Evolutionary conservation across 2,329 filamentous ascomycete genomes (phyloP).

Genomic region (Paracoccidioides brasiliensis): DNA sequence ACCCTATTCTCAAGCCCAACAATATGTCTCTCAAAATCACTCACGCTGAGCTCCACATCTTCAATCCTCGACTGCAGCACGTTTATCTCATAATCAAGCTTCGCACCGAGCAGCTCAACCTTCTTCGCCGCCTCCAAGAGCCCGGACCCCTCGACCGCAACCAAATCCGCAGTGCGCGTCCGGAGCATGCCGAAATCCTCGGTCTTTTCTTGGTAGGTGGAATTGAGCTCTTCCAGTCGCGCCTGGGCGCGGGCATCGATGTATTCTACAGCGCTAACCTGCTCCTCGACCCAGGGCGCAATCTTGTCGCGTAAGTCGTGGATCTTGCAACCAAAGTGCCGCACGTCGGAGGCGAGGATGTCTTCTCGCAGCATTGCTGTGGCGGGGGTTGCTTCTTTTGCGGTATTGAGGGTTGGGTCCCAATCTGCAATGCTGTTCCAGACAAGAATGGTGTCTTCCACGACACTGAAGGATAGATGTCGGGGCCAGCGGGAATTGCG

Average conservation of each 20-base stretch:
- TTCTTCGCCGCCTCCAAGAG: slow-evolving; percentile 63
- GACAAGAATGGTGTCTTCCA: slow-evolving; percentile 32
- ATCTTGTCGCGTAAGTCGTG: slow-evolving; percentile 24
- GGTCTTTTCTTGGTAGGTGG: slow-evolving; percentile 55
- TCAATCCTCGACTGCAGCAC: slow-evolving; percentile 66
- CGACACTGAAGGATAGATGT: slow-evolving; percentile 36
- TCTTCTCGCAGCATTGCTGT: slow-evolving; percentile 29
- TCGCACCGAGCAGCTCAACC: slow-evolving; percentile 66
- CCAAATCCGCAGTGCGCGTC: slow-evolving; percentile 52
- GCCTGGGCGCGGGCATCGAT: slow-evolving; percentile 50
- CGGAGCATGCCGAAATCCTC: slow-evolving; percentile 57
- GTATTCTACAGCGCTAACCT: slow-evolving; percentile 36
- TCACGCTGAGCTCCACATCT: slow-evolving; percentile 74
- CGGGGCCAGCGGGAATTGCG: slow-evolving; percentile 25
- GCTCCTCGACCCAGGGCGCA: slow-evolving; percentile 31
- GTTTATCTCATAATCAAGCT: slow-evolving; percentile 83
- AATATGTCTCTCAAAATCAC: slow-evolving; percentile 67
- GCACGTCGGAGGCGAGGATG: slow-evolving; percentile 24
- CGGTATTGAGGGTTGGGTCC: slow-evolving; percentile 18
- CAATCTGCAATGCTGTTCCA: slow-evolving; percentile 21
- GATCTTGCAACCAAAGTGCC: slow-evolving; percentile 25
- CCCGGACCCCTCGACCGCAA: slow-evolving; percentile 54
- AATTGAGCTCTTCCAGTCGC: slow-evolving; percentile 53
- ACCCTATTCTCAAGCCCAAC: slow-evolving; percentile 54
- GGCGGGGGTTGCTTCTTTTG: slow-evolving; percentile 28